Percentiles rank a stretch among this genome's conserved stretches.
phyloP scores from a whole-genome alignment of 2,329 filamentous ascomycete genomes.

The Venturiaceae sp. region DNA sequence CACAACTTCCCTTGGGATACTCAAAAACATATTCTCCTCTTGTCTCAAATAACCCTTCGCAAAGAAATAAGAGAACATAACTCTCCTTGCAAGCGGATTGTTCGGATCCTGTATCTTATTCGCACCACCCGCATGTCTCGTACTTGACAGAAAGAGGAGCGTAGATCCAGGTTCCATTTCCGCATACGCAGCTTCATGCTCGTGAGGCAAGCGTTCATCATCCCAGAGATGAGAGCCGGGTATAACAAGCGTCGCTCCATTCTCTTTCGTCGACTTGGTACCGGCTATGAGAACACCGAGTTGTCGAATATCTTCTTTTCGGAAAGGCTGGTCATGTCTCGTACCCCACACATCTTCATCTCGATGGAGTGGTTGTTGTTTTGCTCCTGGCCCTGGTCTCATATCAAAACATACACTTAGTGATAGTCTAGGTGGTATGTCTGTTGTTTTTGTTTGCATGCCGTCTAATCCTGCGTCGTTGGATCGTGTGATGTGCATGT shows the following conservation, averaged over 20 bases:
- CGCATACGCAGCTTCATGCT: neutral
- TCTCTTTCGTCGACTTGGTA: conserved; percentile 16
- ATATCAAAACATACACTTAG: neutral
- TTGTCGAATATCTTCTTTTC: neutral
- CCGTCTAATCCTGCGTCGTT: neutral
- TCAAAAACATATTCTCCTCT: conserved; percentile 26
- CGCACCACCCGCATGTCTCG: neutral
- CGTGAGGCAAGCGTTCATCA: neutral
- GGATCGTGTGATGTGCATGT: neutral
- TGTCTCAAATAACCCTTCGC: conserved; percentile 18
- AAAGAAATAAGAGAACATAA: conserved; percentile 17
- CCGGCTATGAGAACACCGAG: conserved; percentile 14
- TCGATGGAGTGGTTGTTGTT: neutral
- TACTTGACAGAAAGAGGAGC: neutral
- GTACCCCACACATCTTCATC: neutral
- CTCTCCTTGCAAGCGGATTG: neutral
- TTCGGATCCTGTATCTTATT: neutral
- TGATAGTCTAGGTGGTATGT: neutral
- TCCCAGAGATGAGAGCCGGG: conserved; percentile 17
- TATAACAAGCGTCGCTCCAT: conserved; percentile 22
- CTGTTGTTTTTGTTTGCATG: neutral
- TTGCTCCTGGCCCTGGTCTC: neutral
- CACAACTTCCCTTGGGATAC: conserved; percentile 20
- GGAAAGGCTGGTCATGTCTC: neutral
- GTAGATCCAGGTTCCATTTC: neutral